A percentile compares a stretch with the other conserved stretches of the same genome.
Conservation (phyloP, 2,329 filamentous ascomycete genomes). For the Aulographum hederae region DNA sequence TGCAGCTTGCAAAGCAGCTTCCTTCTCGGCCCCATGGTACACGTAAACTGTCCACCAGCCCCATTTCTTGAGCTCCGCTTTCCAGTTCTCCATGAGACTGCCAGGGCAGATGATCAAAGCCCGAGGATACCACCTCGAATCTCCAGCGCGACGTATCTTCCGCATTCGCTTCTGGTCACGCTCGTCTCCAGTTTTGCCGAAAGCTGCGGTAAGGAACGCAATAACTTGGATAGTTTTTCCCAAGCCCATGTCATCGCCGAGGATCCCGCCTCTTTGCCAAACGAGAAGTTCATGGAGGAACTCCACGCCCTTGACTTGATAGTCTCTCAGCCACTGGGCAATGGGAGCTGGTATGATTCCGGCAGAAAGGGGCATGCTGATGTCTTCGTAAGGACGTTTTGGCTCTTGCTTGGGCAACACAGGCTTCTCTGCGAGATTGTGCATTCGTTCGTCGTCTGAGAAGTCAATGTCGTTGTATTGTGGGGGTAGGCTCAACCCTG, state of each 20-base stretch:
- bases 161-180: constrained; percentile 75
- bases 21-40: constrained; percentile 59
- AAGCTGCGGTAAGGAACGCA: constrained; percentile 76
- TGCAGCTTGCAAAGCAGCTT: constrained; percentile 54
- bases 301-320: constrained; percentile 68
- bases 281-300: constrained; percentile 84
- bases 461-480: constrained; percentile 60
- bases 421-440: constrained; percentile 50
- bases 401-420: constrained; percentile 46
- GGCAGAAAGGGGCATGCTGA: constrained; percentile 54
- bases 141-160: constrained; percentile 49
- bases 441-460: constrained; percentile 47
- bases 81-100: constrained; percentile 80
- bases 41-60: constrained; percentile 86
- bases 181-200: constrained; percentile 84
- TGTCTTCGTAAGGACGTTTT: constrained; percentile 53
- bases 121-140: constrained; percentile 59
- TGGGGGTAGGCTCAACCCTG: constrained; percentile 60
- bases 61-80: constrained; percentile 70
- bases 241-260: constrained; percentile 94
- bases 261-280: constrained; percentile 73
- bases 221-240: constrained; percentile 96
- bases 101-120: constrained; percentile 79
- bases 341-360: constrained; percentile 77
- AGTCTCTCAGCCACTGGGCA: constrained; percentile 79